These are phyloP conservation scores for Ceratobasidium sp. DNA, from an alignment of 1,284 basidiomycete species.

Conservation along the genomic window DNA sequence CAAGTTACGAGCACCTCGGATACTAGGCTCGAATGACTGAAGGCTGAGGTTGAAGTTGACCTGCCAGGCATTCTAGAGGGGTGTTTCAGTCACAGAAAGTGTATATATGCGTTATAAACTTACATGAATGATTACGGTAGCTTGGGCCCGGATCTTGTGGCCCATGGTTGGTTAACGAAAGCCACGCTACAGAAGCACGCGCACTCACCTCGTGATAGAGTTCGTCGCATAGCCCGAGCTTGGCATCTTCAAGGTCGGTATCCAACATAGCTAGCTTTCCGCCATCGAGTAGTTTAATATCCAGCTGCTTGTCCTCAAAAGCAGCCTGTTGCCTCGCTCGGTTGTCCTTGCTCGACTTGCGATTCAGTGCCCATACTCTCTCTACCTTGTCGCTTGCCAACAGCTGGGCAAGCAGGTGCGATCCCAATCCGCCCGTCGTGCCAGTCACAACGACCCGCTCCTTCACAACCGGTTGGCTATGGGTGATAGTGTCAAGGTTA, in stretches of 20 bases:
- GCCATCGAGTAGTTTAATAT: constrained; percentile 1
- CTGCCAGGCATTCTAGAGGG: constrained; percentile 45
- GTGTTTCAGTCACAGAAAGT: background rate
- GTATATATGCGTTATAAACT: background rate
- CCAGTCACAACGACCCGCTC: constrained; percentile 49
- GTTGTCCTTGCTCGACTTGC: background rate
- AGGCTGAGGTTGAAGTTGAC: constrained; percentile 42
- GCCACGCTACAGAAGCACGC: background rate
- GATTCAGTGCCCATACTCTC: constrained; percentile 39
- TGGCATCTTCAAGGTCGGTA: constrained; percentile 43
- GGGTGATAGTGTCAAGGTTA: background rate
- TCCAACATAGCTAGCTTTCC: constrained; percentile 42
- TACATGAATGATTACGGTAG: constrained; percentile 51
- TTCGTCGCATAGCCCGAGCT: constrained; percentile 44
- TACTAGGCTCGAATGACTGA: constrained; percentile 39
- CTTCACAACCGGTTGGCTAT: background rate
- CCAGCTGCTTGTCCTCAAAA: constrained; percentile 33
- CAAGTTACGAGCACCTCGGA: constrained; percentile 38
- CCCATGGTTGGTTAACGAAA: background rate
- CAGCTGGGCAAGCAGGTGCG: constrained; percentile 46
- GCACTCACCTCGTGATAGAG: constrained; percentile 45
- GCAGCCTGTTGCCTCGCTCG: constrained; percentile 25
- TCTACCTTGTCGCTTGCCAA: constrained; percentile 35
- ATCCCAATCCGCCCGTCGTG: constrained; percentile 50
- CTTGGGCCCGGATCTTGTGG: constrained; percentile 34